Evolutionary conservation across 75 land plant species (phyloP).

Genomic region (Selaginella moellendorffii): DNA sequence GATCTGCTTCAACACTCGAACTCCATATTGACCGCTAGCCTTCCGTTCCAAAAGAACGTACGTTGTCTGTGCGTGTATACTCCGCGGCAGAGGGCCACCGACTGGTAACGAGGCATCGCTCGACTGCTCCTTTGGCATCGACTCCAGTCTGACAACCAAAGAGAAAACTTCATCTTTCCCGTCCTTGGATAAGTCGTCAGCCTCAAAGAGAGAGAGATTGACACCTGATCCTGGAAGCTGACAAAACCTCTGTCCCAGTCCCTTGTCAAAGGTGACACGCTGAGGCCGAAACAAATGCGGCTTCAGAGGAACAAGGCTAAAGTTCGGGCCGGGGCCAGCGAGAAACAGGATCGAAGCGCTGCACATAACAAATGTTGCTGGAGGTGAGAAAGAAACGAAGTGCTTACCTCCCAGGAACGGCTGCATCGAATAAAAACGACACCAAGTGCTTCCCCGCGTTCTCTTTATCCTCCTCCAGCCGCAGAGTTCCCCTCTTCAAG

Average conservation of each 20-base stretch:
- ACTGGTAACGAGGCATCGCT: neutral
- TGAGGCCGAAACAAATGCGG: neutral
- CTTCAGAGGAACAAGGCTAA: neutral
- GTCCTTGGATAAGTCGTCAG: neutral
- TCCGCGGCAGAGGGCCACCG: neutral
- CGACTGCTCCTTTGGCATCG: neutral
- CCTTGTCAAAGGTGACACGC: neutral
- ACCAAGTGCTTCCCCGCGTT: constrained; percentile 15
- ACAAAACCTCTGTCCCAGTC: neutral
- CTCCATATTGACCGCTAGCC: neutral
- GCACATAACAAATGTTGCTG: no score
- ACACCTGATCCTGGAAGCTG: neutral
- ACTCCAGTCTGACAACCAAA: neutral
- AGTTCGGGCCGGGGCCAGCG: neutral
- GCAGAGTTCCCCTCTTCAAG: constrained; percentile 9
- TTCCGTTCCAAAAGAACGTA: neutral
- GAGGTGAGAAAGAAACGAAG: no score
- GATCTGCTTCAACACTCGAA: neutral
- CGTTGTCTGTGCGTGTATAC: neutral
- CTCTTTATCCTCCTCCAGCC: constrained; percentile 8
- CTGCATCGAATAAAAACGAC: constrained; percentile 11
- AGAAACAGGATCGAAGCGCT: neutral
- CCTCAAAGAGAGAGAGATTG: neutral
- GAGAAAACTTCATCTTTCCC: neutral
- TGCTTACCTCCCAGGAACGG: constrained; percentile 13